Percentiles rank a stretch among this genome's conserved stretches.
phyloP scores from a whole-genome alignment of 2,329 filamentous ascomycete genomes.

The Colletotrichum lindemuthianum region DNA sequence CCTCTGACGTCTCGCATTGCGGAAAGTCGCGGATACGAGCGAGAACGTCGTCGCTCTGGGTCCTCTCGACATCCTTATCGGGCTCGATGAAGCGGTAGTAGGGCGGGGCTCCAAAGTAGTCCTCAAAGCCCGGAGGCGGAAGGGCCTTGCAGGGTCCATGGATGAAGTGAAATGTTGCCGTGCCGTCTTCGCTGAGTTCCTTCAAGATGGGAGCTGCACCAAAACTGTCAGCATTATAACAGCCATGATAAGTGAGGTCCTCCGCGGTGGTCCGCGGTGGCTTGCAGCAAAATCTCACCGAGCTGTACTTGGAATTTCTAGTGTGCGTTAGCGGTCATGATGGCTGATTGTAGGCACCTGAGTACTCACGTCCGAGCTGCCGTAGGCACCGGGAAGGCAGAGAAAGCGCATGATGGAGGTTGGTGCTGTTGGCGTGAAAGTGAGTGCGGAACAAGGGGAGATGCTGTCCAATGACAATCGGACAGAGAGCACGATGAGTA shows the following conservation, averaged over 20 bases:
- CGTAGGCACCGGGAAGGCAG: slow-evolving; percentile 67
- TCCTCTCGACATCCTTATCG: slow-evolving; percentile 55
- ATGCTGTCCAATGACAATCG: slow-evolving; percentile 6
- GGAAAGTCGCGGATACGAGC: slow-evolving; percentile 65
- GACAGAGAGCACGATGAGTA: background rate
- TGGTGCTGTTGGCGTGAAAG: slow-evolving; percentile 12
- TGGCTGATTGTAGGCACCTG: slow-evolving; percentile 21
- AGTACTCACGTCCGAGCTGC: slow-evolving; percentile 61
- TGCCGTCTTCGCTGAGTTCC: slow-evolving; percentile 56
- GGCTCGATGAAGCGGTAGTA: slow-evolving; percentile 66
- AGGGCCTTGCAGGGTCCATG: slow-evolving; percentile 60
- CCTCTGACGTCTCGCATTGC: slow-evolving; percentile 61
- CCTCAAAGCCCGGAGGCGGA: slow-evolving; percentile 64
- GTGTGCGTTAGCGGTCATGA: slow-evolving; percentile 23
- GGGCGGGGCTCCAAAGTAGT: slow-evolving; percentile 66
- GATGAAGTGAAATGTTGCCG: slow-evolving; percentile 61
- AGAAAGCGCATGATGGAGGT: slow-evolving; percentile 58
- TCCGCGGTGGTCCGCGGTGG: slow-evolving; percentile 3
- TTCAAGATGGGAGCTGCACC: slow-evolving; percentile 59
- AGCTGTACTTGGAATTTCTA: slow-evolving; percentile 68
- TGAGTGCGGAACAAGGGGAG: slow-evolving; percentile 5
- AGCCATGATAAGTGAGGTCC: slow-evolving; percentile 2
- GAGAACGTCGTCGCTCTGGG: slow-evolving; percentile 56
- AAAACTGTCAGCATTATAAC: slow-evolving; percentile 33
- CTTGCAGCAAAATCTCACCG: slow-evolving; percentile 44